Conservation (phyloP, 2,329 filamentous ascomycete species). For the Neopestalotiopsis rosae region DNA sequence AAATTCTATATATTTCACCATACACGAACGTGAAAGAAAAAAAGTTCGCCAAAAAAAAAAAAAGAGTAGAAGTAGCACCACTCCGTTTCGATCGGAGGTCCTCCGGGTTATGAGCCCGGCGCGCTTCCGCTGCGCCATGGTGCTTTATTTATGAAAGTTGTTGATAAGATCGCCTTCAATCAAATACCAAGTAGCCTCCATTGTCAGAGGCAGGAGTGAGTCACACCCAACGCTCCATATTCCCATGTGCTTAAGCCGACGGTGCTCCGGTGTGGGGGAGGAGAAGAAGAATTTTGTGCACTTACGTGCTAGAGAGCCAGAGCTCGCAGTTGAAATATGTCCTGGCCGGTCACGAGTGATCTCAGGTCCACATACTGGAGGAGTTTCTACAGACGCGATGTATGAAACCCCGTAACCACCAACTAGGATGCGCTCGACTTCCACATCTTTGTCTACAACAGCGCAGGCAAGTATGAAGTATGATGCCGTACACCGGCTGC, state of each 20-base stretch:
- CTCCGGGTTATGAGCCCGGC: constrained; percentile 45
- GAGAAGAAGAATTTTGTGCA: neutral
- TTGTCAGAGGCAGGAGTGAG: neutral
- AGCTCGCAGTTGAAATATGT: neutral
- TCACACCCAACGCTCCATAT: neutral
- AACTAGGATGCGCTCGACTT: too few relatives aligned
- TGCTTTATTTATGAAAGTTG: constrained; percentile 26
- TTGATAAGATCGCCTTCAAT: neutral
- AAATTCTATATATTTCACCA: neutral
- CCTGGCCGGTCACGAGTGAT: neutral
- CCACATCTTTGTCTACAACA: too few relatives aligned
- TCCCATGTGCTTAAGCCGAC: neutral
- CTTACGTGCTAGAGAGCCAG: neutral
- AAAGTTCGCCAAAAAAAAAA: constrained; percentile 12
- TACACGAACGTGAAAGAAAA: neutral
- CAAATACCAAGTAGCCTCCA: neutral
- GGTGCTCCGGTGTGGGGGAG: neutral
- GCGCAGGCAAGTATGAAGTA: too few relatives aligned
- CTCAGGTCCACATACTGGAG: neutral
- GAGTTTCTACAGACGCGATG: neutral
- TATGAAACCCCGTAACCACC: neutral
- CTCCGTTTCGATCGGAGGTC: constrained; percentile 41
- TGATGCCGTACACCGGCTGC: too few relatives aligned
- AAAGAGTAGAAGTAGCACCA: constrained; percentile 31
- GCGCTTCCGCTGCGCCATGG: constrained; percentile 43